Conservation (phyloP, 176 grass and related monocot species). For the Raddia distichophylla region DNA sequence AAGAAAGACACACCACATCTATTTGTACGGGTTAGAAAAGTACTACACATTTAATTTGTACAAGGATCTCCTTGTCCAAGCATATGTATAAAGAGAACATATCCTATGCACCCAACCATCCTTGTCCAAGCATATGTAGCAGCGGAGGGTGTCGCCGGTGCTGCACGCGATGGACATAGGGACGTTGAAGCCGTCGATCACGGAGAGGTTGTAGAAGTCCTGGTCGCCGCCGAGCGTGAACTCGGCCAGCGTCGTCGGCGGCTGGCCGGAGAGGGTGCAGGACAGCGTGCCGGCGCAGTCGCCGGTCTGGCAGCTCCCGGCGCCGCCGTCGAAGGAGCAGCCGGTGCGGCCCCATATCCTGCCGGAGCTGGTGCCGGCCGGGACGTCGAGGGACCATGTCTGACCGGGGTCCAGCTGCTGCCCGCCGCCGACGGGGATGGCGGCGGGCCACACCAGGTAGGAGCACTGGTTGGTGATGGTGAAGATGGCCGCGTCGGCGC, state of each 20-base stretch:
- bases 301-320: neutral
- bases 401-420: no score
- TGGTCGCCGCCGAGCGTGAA: neutral
- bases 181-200: conserved; percentile 34
- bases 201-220: conserved; percentile 12
- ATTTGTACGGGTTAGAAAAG: no score
- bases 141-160: neutral
- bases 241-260: conserved; percentile 22
- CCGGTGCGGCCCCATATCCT: conserved; percentile 34
- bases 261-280: conserved; percentile 11
- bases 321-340: conserved; percentile 2
- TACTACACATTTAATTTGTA: no score
- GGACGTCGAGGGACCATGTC: neutral
- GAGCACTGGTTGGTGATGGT: conserved; percentile 55
- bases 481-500: conserved; percentile 38
- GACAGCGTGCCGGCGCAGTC: neutral
- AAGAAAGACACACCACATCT: no score
- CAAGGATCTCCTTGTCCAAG: no score
- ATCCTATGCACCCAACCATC: no score
- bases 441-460: neutral
- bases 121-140: no score
- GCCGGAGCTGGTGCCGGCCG: neutral
- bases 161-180: conserved; percentile 24
- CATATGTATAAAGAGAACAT: no score
- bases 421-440: no score